These are phyloP conservation scores for Sphenostylis stenocarpa DNA, from an alignment of 306 rosid genomes.

Conservation along the genomic window DNA sequence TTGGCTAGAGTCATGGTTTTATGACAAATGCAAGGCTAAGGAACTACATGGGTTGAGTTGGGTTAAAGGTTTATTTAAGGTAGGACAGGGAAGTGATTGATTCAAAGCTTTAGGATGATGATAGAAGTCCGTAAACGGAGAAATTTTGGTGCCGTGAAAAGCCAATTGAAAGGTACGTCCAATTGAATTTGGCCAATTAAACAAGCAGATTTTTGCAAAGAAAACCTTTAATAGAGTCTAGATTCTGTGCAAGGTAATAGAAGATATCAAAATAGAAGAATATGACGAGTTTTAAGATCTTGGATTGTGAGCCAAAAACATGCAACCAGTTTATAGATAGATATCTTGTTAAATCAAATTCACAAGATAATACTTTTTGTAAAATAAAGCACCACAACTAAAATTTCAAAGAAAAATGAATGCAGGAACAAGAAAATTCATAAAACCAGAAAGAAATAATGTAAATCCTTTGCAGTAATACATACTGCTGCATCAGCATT, in stretches of 20 bases:
- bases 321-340: conserved; percentile 12
- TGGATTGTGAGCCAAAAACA: neutral
- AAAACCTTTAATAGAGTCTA: conserved; percentile 1
- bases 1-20: neutral
- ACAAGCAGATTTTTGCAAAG: neutral
- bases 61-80: neutral
- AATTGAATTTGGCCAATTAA: neutral
- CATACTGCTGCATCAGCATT: conserved; percentile 61
- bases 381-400: conserved; percentile 8
- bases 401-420: neutral
- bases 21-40: neutral
- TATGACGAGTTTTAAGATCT: conserved; percentile 19
- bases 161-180: neutral
- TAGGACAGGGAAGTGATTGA: neutral
- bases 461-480: conserved; percentile 14
- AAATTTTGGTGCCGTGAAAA: neutral
- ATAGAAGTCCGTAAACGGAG: neutral
- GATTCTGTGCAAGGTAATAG: neutral
- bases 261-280: conserved; percentile 24
- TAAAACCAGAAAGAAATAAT: conserved; percentile 30
- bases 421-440: conserved; percentile 10
- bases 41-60: neutral
- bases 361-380: neutral
- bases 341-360: neutral
- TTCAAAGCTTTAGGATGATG: neutral